phyloP scores from a whole-genome alignment of 2,329 filamentous ascomycete species.

The Sphaerulina populicola region DNA sequence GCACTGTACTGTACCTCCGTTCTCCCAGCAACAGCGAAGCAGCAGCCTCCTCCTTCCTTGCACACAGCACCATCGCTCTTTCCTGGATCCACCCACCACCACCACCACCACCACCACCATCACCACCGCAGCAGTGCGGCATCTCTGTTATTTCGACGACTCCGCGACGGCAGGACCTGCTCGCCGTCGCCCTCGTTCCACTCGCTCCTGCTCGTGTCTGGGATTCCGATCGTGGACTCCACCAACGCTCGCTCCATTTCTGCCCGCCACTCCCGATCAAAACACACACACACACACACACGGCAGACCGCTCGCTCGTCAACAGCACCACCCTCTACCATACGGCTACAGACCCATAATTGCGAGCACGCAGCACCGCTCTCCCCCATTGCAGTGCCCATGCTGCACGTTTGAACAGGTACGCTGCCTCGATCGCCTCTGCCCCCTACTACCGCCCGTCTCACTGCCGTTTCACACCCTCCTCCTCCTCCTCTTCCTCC shows the following conservation, averaged over 20 bases:
- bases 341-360: slow-evolving; percentile 2
- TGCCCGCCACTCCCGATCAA: background rate
- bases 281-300: background rate
- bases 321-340: background rate
- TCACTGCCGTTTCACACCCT: slow-evolving; percentile 8
- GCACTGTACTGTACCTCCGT: slow-evolving; percentile 15
- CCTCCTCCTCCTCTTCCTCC: background rate
- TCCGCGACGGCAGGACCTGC: slow-evolving; percentile 6
- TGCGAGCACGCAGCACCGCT: slow-evolving; percentile 1
- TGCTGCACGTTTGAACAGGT: slow-evolving; percentile 15
- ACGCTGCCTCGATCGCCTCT: slow-evolving; percentile 4
- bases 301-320: background rate
- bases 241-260: slow-evolving; percentile 11
- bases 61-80: background rate
- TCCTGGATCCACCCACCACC: background rate
- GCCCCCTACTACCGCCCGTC: slow-evolving; percentile 2
- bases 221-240: slow-evolving; percentile 3
- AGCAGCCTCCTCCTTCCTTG: slow-evolving; percentile 12
- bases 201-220: slow-evolving; percentile 3
- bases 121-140: slow-evolving; percentile 1
- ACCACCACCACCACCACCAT: background rate
- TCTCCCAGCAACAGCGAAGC: slow-evolving; percentile 27
- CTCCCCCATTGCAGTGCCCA: slow-evolving; percentile 11
- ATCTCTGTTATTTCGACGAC: background rate
- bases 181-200: background rate